Evolutionary conservation across 2,329 filamentous ascomycete species (phyloP), one percentile per base, ranked within the genome.

Genomic region (Elsinoe batatas): DNA sequence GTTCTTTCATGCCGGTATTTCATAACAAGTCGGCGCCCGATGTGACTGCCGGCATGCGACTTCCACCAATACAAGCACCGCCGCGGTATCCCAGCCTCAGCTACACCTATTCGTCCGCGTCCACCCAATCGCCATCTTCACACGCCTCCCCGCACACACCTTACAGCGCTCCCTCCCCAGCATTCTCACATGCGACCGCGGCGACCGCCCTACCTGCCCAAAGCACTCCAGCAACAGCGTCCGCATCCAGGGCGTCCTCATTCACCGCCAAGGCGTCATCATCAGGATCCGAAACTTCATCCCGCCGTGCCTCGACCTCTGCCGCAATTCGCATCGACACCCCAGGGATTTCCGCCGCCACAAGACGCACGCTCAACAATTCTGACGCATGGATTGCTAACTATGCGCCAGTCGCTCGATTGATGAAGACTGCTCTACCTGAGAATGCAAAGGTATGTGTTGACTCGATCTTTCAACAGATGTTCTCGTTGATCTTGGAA

Each of bases 351-450:
- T 13, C 26, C 49, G 56, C 56, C 30, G 54, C 50, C 64, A 62
- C 54, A 57, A 61, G 50, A 63, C 61, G 57, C 59, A 62, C 58
- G 55, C 61, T 36, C 64, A 65, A 57, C 62, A 66, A 65, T 64
- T 81, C 83, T 65, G 87, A 93, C 82, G 87, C 89, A 94, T 91
- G 94, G 78, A 93, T 93, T 77, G 83, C 86, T 68, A 93, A 93
- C 75, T 90, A 88, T 82, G 86, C 83, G 74, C 84, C 86, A 98
- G 93, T 98, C 67, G 93, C 93, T 62, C 87, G 93, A 57, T 97
- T 98, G 72, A 98, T 98, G 93, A 98, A 98, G 74, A 87, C 90
- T 65, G 93, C 93, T 5, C 79, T 98, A 49, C 93, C 93, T 53
- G 93, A 98, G 62, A 98, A 98, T 68, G 93, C 93, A 63, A 98